Evolutionary conservation across 192 early-diverging fungal genomes (phyloP).

Genomic region (Phlyctochytrium bullatum): DNA sequence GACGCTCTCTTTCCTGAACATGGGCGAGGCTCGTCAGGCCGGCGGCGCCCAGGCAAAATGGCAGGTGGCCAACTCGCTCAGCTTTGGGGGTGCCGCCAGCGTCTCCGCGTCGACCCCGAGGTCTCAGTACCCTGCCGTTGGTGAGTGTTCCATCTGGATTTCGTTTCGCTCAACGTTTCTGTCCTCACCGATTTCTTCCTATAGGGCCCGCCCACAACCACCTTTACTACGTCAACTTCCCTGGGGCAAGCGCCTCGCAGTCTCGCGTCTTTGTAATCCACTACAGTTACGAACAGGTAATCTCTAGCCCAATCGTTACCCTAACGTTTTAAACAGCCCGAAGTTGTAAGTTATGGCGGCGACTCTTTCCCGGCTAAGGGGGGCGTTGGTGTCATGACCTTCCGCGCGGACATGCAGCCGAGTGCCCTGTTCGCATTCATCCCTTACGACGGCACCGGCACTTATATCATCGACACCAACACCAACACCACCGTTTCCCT

Average conservation of each 20-base stretch:
- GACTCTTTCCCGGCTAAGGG: not conserved
- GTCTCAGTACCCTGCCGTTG: no score
- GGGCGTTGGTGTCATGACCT: conserved; percentile 8
- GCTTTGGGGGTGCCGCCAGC: not conserved
- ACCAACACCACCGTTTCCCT: conserved; percentile 12
- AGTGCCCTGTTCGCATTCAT: conserved; percentile 7
- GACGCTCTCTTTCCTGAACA: not conserved
- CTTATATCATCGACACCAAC: conserved; percentile 10
- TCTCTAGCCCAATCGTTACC: conserved; percentile 13
- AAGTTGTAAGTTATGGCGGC: not conserved
- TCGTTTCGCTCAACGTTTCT: no score
- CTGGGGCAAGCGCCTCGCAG: conserved; percentile 10
- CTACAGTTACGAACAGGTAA: conserved; percentile 18
- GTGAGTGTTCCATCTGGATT: no score
- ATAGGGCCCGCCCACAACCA: conserved; percentile 26
- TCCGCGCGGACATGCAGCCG: conserved; percentile 5
- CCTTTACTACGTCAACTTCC: conserved; percentile 20
- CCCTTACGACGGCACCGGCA: conserved; percentile 17
- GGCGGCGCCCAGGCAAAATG: not conserved
- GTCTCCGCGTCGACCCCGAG: no score
- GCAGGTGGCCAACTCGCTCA: not conserved
- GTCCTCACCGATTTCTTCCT: no score
- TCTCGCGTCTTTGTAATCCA: conserved; percentile 22
- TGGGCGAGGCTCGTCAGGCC: not conserved
- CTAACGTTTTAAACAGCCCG: conserved; percentile 12